Evolutionary conservation across 2,329 filamentous ascomycete species (phyloP).

Genomic region (Allantophomopsis cytisporea): DNA sequence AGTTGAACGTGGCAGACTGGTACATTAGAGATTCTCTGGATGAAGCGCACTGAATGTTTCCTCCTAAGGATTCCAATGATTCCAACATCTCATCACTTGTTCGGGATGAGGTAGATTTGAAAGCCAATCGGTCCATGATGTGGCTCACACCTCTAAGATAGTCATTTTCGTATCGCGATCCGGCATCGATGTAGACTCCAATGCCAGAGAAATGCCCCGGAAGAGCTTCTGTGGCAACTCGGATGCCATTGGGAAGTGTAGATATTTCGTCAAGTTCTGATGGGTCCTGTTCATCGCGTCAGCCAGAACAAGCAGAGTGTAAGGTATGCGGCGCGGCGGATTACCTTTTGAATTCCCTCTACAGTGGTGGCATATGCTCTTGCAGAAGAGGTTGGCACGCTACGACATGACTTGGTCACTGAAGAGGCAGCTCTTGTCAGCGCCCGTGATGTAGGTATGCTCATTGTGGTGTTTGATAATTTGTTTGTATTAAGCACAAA

Average conservation of each 20-base stretch:
- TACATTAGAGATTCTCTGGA: constrained; percentile 97
- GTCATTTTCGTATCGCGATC: constrained; percentile 83
- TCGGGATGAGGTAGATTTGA: constrained; percentile 69
- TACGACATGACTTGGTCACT: constrained; percentile 4
- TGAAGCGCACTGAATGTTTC: constrained; percentile 94
- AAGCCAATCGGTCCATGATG: constrained; percentile 89
- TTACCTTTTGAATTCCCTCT: constrained; percentile 18
- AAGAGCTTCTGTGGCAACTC: constrained; percentile 87
- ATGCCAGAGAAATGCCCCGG: constrained; percentile 91
- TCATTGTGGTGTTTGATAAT: constrained; percentile 14
- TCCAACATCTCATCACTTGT: constrained; percentile 79
- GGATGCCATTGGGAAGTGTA: constrained; percentile 80
- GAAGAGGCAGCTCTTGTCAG: constrained; percentile 9
- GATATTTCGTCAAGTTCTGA: constrained; percentile 80
- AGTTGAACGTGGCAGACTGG: constrained; percentile 95
- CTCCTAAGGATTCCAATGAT: constrained; percentile 74
- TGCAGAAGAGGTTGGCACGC: constrained; percentile 12
- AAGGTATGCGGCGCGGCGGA: constrained; percentile 2
- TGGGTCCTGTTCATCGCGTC: constrained; percentile 46
- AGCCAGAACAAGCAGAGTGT: constrained; percentile 3
- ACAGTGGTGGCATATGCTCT: constrained; percentile 17
- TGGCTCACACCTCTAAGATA: constrained; percentile 82
- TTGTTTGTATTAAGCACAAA: background rate
- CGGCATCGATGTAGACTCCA: constrained; percentile 90
- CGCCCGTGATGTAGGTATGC: constrained; percentile 11